Evolutionary conservation across 768 basidiomycete genomes (phyloP).

Genomic region (Peribolospora kevripleyi): DNA sequence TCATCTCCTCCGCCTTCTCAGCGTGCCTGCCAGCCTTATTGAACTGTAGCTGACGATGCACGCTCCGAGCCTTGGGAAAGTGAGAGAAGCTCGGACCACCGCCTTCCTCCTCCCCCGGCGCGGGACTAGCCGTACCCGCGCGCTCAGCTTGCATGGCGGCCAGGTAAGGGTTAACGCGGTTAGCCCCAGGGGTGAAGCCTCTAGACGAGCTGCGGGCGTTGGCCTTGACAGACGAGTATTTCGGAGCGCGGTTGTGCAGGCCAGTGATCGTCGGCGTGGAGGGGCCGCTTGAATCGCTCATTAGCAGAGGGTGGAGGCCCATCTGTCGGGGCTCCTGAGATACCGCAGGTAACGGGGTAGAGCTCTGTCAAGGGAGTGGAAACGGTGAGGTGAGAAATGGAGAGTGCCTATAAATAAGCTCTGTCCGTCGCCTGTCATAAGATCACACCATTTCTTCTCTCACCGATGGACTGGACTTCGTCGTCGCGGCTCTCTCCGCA

Average conservation of each 20-base stretch:
- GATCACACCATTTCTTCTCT: slow-evolving; percentile 20
- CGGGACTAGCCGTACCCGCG: slow-evolving; percentile 36
- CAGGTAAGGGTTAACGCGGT: slow-evolving; percentile 22
- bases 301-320: no score
- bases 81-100: slow-evolving; percentile 19
- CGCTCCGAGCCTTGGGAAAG: no score
- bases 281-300: no score
- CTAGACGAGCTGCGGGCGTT: no score
- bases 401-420: neutral
- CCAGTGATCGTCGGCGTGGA: no score
- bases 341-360: slow-evolving; percentile 24
- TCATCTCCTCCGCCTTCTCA: slow-evolving; percentile 23
- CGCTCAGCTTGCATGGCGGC: slow-evolving; percentile 25
- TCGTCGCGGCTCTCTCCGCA: slow-evolving; percentile 23
- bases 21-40: slow-evolving; percentile 72
- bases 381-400: neutral
- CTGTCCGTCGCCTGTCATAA: slow-evolving; percentile 28
- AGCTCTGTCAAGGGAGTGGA: neutral
- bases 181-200: no score
- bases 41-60: slow-evolving; percentile 35
- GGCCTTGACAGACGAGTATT: no score
- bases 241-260: no score
- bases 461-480: slow-evolving; percentile 49
- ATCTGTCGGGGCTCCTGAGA: slow-evolving; percentile 19
- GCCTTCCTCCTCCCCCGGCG: slow-evolving; percentile 32